These are phyloP conservation scores for Chrysochromulina parva DNA, from an alignment of 78 protist genomes.

Conservation along the genomic window DNA sequence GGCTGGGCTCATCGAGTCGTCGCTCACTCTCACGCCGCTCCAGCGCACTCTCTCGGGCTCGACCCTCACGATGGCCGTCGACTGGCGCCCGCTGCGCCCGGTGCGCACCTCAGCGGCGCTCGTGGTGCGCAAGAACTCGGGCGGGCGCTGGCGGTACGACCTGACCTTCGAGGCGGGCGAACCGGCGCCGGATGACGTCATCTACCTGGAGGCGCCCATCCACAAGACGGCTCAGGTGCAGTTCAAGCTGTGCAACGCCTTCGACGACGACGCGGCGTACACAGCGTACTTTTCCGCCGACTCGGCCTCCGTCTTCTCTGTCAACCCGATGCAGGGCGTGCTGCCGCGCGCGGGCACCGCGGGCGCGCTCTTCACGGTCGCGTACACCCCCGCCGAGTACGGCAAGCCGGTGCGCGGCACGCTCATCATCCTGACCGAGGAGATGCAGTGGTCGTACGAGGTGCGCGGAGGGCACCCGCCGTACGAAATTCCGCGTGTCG, in stretches of 20 bases:
- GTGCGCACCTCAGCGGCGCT: not conserved
- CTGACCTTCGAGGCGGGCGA: not conserved
- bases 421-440: conserved; percentile 27
- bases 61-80: not conserved
- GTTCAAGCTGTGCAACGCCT: conserved; percentile 16
- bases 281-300: conserved; percentile 37
- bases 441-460: conserved; percentile 52
- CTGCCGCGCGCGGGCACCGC: not conserved
- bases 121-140: not conserved
- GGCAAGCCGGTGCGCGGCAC: conserved; percentile 13
- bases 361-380: conserved; percentile 11
- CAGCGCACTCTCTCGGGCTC: not conserved
- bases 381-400: conserved; percentile 20
- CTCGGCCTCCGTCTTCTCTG: conserved; percentile 31
- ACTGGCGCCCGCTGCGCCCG: conserved; percentile 15
- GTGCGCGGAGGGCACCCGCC: not conserved
- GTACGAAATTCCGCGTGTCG: not conserved
- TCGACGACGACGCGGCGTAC: conserved; percentile 10
- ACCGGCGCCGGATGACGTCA: conserved; percentile 37
- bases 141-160: conserved; percentile 49
- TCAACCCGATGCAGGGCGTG: conserved; percentile 28
- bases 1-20: not conserved
- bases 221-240: not conserved
- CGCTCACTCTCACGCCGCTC: not conserved
- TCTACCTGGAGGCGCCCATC: conserved; percentile 23